Conservation (phyloP, 2,329 filamentous ascomycete species). For the Cladobotryum protrusum region DNA sequence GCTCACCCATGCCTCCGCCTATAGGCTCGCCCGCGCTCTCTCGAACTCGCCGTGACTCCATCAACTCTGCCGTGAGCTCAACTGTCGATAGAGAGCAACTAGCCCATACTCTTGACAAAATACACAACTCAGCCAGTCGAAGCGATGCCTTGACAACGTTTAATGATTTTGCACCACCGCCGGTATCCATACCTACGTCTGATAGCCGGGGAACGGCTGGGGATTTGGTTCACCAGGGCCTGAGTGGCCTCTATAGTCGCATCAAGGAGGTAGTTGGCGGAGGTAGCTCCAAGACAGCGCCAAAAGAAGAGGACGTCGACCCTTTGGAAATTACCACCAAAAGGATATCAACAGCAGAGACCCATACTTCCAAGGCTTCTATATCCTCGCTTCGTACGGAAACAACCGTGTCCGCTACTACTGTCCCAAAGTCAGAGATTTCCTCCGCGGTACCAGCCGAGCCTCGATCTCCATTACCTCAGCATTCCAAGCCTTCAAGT, state of each 20-base stretch:
- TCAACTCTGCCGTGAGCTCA: constrained; percentile 34
- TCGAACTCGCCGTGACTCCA: constrained; percentile 32
- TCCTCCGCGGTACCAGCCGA: constrained; percentile 34
- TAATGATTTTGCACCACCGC: constrained; percentile 78
- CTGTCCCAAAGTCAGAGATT: constrained; percentile 28
- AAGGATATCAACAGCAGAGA: constrained; percentile 27
- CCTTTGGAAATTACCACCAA: constrained; percentile 2
- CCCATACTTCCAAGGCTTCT: constrained; percentile 36
- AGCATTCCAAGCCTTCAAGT: constrained; percentile 43
- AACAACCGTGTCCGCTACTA: constrained; percentile 25
- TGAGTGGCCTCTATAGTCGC: constrained; percentile 84
- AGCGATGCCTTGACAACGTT: constrained; percentile 84
- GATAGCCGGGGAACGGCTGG: constrained; percentile 66
- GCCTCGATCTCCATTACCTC: constrained; percentile 33
- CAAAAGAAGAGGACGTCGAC: constrained; percentile 24
- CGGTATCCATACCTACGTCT: constrained; percentile 47
- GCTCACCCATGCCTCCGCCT: constrained; percentile 21
- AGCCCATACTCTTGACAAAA: constrained; percentile 73
- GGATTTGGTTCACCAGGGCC: constrained; percentile 74
- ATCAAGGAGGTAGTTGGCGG: constrained; percentile 76
- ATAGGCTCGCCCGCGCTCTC: constrained; percentile 26
- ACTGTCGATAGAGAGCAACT: constrained; percentile 63
- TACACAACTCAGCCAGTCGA: constrained; percentile 83
- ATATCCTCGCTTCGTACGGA: constrained; percentile 38
- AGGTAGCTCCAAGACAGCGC: constrained; percentile 40